Percentiles rank a stretch among this genome's conserved stretches.
Evolutionary conservation across 2,329 filamentous ascomycete genomes (phyloP).

Genomic region (Pestalotiopsis sp.): DNA sequence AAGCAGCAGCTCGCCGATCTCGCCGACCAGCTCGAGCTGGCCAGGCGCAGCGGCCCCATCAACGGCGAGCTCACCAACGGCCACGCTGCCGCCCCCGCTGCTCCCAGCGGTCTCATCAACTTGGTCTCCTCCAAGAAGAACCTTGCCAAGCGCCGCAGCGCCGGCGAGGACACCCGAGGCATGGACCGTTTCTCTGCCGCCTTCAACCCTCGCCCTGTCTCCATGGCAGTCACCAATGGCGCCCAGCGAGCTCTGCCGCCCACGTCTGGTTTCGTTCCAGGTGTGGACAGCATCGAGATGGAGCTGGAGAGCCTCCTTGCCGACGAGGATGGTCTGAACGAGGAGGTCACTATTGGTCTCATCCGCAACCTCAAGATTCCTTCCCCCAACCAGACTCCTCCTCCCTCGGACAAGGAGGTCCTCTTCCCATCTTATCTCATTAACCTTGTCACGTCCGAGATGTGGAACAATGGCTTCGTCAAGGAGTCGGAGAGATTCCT

Average conservation of each 20-base stretch:
- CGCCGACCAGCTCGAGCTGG: constrained; percentile 88
- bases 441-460: constrained; percentile 97
- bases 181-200: constrained; percentile 88
- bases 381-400: constrained; percentile 79
- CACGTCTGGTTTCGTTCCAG: constrained; percentile 72
- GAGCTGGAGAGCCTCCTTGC: constrained; percentile 93
- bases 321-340: constrained; percentile 93
- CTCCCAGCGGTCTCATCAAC: constrained; percentile 83
- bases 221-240: constrained; percentile 81
- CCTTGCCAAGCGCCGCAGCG: constrained; percentile 94
- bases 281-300: constrained; percentile 88
- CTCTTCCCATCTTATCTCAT: constrained; percentile 98
- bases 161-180: constrained; percentile 81
- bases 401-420: constrained; percentile 97
- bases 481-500: constrained; percentile 99
- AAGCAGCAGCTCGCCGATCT: constrained; percentile 88
- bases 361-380: constrained; percentile 98
- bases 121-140: constrained; percentile 80
- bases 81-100: constrained; percentile 52
- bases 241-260: constrained; percentile 67
- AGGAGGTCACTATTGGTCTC: constrained; percentile 94
- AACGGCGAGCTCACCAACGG: constrained; percentile 74
- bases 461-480: constrained; percentile 99
- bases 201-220: constrained; percentile 93
- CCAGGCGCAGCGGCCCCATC: constrained; percentile 75